Conservation (phyloP, 1,284 basidiomycete species). For the Cutaneotrichosporon daszewskae region DNA sequence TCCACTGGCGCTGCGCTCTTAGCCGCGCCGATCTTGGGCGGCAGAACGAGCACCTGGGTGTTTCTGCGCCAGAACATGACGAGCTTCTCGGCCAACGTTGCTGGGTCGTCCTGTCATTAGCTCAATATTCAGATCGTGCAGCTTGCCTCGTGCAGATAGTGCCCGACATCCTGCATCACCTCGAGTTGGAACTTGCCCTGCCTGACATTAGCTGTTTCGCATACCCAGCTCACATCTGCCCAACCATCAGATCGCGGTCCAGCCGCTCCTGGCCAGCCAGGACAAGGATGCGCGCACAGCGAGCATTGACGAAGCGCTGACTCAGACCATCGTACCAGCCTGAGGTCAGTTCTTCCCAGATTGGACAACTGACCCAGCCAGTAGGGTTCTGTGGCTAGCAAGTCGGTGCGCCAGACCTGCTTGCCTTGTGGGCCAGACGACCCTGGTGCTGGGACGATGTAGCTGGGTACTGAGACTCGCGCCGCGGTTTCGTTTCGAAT, state of each 20-base stretch:
- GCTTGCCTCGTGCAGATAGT: slow-evolving; percentile 85
- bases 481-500: slow-evolving; percentile 75
- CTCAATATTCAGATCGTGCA: background rate
- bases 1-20: slow-evolving; percentile 10
- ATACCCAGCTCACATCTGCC: slow-evolving; percentile 65
- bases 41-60: slow-evolving; percentile 60
- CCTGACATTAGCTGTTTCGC: slow-evolving; percentile 14
- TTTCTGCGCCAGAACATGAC: slow-evolving; percentile 89
- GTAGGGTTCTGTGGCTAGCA: slow-evolving; percentile 77
- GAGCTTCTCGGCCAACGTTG: slow-evolving; percentile 67
- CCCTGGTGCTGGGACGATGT: slow-evolving; percentile 55
- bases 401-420: slow-evolving; percentile 72
- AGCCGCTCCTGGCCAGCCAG: slow-evolving; percentile 89
- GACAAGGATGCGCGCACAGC: slow-evolving; percentile 76
- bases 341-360: slow-evolving; percentile 36
- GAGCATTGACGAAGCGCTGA: slow-evolving; percentile 64
- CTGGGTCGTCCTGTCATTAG: slow-evolving; percentile 68
- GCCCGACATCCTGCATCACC: slow-evolving; percentile 79
- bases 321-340: slow-evolving; percentile 90
- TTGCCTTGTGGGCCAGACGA: slow-evolving; percentile 18
- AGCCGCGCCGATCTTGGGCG: slow-evolving; percentile 43
- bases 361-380: slow-evolving; percentile 65
- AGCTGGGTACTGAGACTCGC: slow-evolving; percentile 73
- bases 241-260: slow-evolving; percentile 91
- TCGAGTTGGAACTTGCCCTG: slow-evolving; percentile 93